Conservation (phyloP, 2,329 filamentous ascomycete species). For the Coleophoma eucalyptorum region DNA sequence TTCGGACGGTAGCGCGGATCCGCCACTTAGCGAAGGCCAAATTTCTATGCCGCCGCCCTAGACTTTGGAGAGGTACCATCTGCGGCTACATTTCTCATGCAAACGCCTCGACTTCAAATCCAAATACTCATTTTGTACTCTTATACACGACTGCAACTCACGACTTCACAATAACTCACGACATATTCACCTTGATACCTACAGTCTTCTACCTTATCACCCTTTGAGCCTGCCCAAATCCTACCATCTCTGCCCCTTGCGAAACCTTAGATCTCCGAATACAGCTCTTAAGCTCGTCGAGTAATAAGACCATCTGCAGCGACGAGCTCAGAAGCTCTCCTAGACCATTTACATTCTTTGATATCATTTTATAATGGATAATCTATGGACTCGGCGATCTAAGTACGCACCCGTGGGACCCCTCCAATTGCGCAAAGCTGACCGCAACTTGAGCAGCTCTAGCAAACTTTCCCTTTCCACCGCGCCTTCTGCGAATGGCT, state of each 20-base stretch:
- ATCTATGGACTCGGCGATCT: constrained; percentile 74
- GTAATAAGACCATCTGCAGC: constrained; percentile 10
- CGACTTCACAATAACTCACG: constrained; percentile 2
- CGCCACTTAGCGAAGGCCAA: too few species aligned
- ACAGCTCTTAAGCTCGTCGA: constrained; percentile 11
- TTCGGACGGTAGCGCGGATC: too few species aligned
- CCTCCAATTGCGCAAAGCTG: constrained; percentile 14
- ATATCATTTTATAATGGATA: constrained; percentile 25
- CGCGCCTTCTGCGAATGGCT: constrained; percentile 40
- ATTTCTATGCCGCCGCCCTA: neutral
- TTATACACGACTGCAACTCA: neutral
- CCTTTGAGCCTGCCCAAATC: neutral
- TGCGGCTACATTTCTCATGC: neutral
- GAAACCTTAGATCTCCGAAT: neutral
- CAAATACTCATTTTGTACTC: neutral
- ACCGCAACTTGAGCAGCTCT: constrained; percentile 19
- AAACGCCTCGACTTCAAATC: neutral
- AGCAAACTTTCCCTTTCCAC: constrained; percentile 91
- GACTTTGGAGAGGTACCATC: neutral
- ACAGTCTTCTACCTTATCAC: neutral
- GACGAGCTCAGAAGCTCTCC: constrained; percentile 10
- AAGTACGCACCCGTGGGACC: constrained; percentile 50
- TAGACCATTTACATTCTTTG: constrained; percentile 4
- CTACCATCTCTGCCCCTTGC: neutral
- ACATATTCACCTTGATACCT: neutral